A percentile compares a stretch with the other conserved stretches of the same genome.
These are phyloP conservation scores for Lentinula sp. DNA, from an alignment of 768 basidiomycete genomes.

Conservation along the genomic window DNA sequence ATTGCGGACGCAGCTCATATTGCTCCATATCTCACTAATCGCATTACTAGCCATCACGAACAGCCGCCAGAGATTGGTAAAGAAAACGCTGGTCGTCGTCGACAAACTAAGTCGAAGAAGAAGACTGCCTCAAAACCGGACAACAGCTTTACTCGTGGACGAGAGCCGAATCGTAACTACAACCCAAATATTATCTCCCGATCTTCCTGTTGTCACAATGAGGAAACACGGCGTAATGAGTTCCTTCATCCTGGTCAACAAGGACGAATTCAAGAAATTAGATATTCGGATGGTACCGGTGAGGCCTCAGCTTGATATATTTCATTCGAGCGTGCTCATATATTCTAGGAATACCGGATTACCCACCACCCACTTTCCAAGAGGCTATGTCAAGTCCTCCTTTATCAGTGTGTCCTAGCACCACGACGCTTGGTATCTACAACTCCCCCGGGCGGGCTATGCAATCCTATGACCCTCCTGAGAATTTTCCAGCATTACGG, in stretches of 20 bases:
- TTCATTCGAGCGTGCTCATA: background rate
- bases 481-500: background rate
- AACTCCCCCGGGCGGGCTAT: slow-evolving; percentile 6
- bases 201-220: background rate
- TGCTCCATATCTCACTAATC: slow-evolving; percentile 51
- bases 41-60: slow-evolving; percentile 47
- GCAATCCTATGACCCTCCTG: background rate
- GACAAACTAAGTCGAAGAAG: slow-evolving; percentile 41
- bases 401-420: slow-evolving; percentile 31
- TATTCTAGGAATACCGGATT: slow-evolving; percentile 38
- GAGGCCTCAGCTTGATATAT: slow-evolving; percentile 15
- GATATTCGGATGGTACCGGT: slow-evolving; percentile 1
- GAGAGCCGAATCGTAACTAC: slow-evolving; percentile 30
- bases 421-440: slow-evolving; percentile 25
- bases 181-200: background rate
- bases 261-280: background rate
- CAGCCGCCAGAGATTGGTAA: slow-evolving; percentile 42
- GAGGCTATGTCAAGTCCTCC: slow-evolving; percentile 54
- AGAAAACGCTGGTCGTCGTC: slow-evolving; percentile 44
- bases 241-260: background rate
- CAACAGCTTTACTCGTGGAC: slow-evolving; percentile 26
- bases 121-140: slow-evolving; percentile 27
- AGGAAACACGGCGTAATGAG: background rate
- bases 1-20: slow-evolving; percentile 44
- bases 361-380: slow-evolving; percentile 72